Evolutionary conservation across 1,139 yeast species (phyloP), one percentile per base, ranked within the genome.

Genomic region (Pneumocystis wakefieldiae): DNA sequence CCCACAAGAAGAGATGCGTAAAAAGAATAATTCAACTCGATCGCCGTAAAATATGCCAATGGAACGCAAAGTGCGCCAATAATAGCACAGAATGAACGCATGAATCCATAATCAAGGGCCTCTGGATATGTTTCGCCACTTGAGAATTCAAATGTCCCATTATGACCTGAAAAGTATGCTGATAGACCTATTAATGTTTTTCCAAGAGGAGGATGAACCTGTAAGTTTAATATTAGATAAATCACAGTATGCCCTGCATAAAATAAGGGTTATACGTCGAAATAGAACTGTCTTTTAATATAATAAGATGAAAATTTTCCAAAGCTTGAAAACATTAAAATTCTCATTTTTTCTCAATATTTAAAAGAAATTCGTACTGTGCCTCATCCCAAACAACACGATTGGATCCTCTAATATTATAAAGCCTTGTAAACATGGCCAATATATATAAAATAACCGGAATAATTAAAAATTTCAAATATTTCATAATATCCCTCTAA

Each of bases 371-470:
- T 72, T 19, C 78, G 79, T 65, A 87, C 76, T 88, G 96, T 8
- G 96, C 96, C 72, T 89, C 96, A 75, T 91, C 98, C 99, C 99
- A 92, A 8, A 90, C 85, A 12, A 94, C 97, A 57, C 77, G 75
- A 63, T 81, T 75, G 55, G 86, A 78, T 38, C 76, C 78, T 64
- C 84, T 87, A 63, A 92, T 86, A 42, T 79, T 78, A 70, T 85
- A 81, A 59, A 88, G 77, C 63, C 97, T 80, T 12, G 90, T 79
- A 67, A 80, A 80, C 15, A 87, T 81, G 1, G 95, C 83, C 2
- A 86, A 60, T 0, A 78, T 74, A 0, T 94, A 86, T 72, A 83
- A 75, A 42, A 82, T 59, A 5, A 84, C 68, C 24, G 90, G 89
- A 67, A 61, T 42, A 35, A 61, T 15, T 7, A 32, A 2, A 10